Conservation (phyloP, 1,139 yeast species). For the Geotrichum bryndzae region DNA sequence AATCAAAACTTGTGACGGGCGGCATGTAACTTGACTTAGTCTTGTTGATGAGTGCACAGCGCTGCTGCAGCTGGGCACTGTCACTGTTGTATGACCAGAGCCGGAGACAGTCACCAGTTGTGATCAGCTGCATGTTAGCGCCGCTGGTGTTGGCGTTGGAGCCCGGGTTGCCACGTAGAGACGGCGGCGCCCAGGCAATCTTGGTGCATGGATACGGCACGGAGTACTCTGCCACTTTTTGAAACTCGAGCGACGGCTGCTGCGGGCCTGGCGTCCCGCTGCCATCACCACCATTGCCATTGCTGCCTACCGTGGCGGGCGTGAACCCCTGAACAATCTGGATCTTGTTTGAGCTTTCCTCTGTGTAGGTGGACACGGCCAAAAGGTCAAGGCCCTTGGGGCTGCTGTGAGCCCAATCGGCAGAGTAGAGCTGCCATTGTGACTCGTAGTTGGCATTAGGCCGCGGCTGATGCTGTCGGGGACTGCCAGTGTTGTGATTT, state of each 20-base stretch:
- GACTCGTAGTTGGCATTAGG: slow-evolving; percentile 45
- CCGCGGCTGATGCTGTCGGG: neutral
- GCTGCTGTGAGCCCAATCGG: slow-evolving; percentile 55
- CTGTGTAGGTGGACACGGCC: slow-evolving; percentile 65
- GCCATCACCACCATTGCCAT: neutral
- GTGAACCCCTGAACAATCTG: slow-evolving; percentile 21
- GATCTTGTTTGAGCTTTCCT: slow-evolving; percentile 40
- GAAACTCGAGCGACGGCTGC: slow-evolving; percentile 25
- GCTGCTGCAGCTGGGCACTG: slow-evolving; percentile 38
- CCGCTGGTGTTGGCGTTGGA: neutral
- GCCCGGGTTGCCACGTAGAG: slow-evolving; percentile 9
- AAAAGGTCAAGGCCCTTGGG: slow-evolving; percentile 45
- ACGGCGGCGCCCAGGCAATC: slow-evolving; percentile 64
- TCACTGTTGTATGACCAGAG: slow-evolving; percentile 50
- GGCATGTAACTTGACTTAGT: slow-evolving; percentile 42
- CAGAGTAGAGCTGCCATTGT: slow-evolving; percentile 56
- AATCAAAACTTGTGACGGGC: slow-evolving; percentile 78
- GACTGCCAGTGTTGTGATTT: neutral
- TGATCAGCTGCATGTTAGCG: slow-evolving; percentile 45
- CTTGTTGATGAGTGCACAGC: slow-evolving; percentile 40
- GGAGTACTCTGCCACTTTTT: slow-evolving; percentile 44
- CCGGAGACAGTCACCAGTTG: slow-evolving; percentile 67
- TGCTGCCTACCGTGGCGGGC: neutral
- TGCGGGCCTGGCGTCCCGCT: slow-evolving; percentile 17
- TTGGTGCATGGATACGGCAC: slow-evolving; percentile 65